A percentile compares a stretch with the other conserved stretches of the same genome.
phyloP scores from a whole-genome alignment of 176 grass and related monocot species.

The sorghum (Sorghum bicolor) region DNA sequence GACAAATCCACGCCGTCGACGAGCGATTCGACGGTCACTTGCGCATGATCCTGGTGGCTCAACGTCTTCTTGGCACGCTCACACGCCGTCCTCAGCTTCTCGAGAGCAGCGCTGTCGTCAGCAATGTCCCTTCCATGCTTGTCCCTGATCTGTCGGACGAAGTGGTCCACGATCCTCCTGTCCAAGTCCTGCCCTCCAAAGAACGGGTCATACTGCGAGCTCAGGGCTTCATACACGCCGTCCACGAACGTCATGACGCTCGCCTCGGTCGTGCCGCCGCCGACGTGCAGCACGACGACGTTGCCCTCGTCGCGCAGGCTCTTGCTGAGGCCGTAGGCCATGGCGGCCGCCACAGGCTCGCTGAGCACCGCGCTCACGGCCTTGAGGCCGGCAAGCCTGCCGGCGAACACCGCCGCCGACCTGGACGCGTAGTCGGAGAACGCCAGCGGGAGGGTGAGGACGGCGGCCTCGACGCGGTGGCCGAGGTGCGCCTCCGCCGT shows the following conservation, averaged over 20 bases:
- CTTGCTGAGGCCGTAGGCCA: background rate
- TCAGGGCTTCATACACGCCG: background rate
- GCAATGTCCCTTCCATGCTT: background rate
- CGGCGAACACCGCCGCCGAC: background rate
- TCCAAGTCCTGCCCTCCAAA: constrained; percentile 20
- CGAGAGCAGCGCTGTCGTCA: background rate
- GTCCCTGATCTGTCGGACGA: background rate
- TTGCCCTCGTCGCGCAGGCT: background rate
- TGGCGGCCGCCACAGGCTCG: background rate
- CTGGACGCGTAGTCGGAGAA: background rate
- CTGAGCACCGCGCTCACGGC: background rate
- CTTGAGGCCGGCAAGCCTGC: background rate
- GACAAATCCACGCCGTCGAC: background rate
- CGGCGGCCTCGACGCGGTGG: background rate
- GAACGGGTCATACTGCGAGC: background rate
- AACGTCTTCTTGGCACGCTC: constrained; percentile 16
- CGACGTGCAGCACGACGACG: background rate
- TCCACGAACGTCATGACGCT: background rate
- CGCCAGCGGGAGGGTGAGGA: background rate
- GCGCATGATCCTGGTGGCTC: background rate
- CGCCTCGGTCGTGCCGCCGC: background rate
- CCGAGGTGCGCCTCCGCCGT: background rate
- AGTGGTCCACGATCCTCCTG: background rate
- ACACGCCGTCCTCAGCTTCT: background rate
- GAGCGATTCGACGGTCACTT: background rate